These are phyloP conservation scores for Cryoendolithus antarcticus DNA, from an alignment of 2,329 filamentous ascomycete genomes.

Conservation along the genomic window DNA sequence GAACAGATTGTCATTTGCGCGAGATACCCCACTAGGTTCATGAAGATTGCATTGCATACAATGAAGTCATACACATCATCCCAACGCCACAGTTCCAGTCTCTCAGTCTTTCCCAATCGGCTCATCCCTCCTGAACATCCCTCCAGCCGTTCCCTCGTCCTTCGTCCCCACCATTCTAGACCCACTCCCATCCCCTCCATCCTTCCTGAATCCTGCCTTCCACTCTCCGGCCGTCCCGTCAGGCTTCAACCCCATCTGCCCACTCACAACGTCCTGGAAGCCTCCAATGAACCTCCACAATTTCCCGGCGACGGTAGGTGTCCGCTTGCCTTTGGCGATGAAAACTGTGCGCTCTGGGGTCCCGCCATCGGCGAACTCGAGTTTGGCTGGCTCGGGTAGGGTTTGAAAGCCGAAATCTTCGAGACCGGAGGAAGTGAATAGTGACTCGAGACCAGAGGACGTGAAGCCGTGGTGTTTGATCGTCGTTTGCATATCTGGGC, in stretches of 20 bases:
- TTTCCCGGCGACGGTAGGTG: slow-evolving; percentile 10
- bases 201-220: slow-evolving; percentile 2
- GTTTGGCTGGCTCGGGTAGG: slow-evolving; percentile 15
- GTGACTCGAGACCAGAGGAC: slow-evolving; percentile 11
- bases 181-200: not conserved
- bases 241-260: slow-evolving; percentile 2
- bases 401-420: slow-evolving; percentile 20
- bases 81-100: too few relatives aligned
- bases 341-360: slow-evolving; percentile 19
- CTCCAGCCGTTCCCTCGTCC: too few relatives aligned
- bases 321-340: slow-evolving; percentile 19
- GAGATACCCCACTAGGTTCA: too few relatives aligned
- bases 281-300: slow-evolving; percentile 6
- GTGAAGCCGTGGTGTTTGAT: slow-evolving; percentile 24
- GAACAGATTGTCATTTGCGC: too few relatives aligned
- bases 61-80: too few relatives aligned
- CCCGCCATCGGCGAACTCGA: slow-evolving; percentile 16
- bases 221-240: not conserved
- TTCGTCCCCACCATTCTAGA: too few relatives aligned
- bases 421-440: slow-evolving; percentile 18
- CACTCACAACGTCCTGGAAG: slow-evolving; percentile 4
- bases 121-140: too few relatives aligned
- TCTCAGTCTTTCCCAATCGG: too few relatives aligned
- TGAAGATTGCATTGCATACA: too few relatives aligned
- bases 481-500: slow-evolving; percentile 17